Evolutionary conservation across 2,329 filamentous ascomycete genomes (phyloP).

Genomic region (Exophiala calicioides): DNA sequence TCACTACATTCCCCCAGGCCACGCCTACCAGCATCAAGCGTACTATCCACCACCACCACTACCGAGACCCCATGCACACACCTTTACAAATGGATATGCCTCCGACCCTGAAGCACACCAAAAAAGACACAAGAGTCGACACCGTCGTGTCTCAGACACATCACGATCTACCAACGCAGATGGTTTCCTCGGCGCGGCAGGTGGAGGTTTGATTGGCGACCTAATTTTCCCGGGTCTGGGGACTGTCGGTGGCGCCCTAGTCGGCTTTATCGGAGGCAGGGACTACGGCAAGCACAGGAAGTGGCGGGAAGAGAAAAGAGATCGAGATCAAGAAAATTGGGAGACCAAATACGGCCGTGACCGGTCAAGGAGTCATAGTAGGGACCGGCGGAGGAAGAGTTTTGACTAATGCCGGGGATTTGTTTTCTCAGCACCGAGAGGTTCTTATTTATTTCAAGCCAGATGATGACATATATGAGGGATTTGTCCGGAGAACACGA

Average conservation of each 20-base stretch:
- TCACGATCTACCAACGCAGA: slow-evolving; percentile 30
- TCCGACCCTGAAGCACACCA: slow-evolving; percentile 31
- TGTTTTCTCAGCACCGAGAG: not conserved
- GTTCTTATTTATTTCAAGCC: not conserved
- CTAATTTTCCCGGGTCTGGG: slow-evolving; percentile 33
- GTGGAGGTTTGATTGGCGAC: slow-evolving; percentile 31
- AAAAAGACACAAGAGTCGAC: slow-evolving; percentile 24
- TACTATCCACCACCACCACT: slow-evolving; percentile 9
- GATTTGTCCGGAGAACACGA: not conserved
- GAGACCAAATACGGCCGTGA: slow-evolving; percentile 23
- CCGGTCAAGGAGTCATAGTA: slow-evolving; percentile 24
- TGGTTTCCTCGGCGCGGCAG: slow-evolving; percentile 30
- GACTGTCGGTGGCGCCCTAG: slow-evolving; percentile 31
- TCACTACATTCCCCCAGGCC: slow-evolving; percentile 13
- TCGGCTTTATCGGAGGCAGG: slow-evolving; percentile 32
- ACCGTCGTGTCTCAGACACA: slow-evolving; percentile 20
- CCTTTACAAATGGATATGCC: slow-evolving; percentile 22
- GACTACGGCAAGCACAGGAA: slow-evolving; percentile 32
- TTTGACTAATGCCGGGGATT: slow-evolving; percentile 10
- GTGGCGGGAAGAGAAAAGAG: slow-evolving; percentile 27
- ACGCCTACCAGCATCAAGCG: slow-evolving; percentile 20
- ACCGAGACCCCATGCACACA: slow-evolving; percentile 8
- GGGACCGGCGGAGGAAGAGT: slow-evolving; percentile 6
- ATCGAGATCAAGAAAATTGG: slow-evolving; percentile 29
- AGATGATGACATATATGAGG: not conserved